Evolutionary conservation across 495 filamentous ascomycete species (phyloP).

Genomic region (Rostrohypoxylon terebratum): DNA sequence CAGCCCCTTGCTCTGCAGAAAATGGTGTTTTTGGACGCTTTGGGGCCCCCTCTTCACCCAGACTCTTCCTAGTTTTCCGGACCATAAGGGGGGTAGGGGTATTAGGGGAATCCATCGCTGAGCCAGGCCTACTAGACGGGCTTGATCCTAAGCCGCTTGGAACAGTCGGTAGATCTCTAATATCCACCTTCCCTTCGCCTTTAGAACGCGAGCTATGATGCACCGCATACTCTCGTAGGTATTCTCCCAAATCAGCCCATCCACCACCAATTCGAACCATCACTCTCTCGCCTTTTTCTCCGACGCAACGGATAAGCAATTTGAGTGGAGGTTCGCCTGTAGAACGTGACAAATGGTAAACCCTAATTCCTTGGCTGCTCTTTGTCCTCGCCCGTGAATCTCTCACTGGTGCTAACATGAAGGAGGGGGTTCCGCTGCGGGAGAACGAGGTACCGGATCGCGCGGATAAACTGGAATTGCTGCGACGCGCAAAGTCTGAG

Average conservation of each 20-base stretch:
- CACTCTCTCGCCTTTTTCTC: constrained; percentile 88
- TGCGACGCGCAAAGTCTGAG: constrained; percentile 53
- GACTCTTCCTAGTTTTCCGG: constrained; percentile 62
- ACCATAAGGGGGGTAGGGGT: constrained; percentile 58
- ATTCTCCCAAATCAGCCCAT: constrained; percentile 95
- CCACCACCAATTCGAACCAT: constrained; percentile 98
- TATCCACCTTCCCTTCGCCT: constrained; percentile 64
- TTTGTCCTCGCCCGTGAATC: constrained; percentile 57
- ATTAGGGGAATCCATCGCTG: constrained; percentile 53
- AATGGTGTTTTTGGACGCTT: constrained; percentile 54
- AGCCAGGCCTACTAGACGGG: constrained; percentile 56
- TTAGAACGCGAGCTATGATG: constrained; percentile 80
- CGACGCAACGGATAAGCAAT: constrained; percentile 90
- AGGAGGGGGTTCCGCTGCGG: constrained; percentile 73
- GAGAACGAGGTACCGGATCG: constrained; percentile 52
- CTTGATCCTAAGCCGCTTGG: constrained; percentile 50
- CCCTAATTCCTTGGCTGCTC: constrained; percentile 76
- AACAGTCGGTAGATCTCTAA: constrained; percentile 64
- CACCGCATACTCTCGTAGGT: constrained; percentile 89
- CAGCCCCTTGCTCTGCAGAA: constrained; percentile 37
- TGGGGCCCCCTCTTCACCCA: constrained; percentile 45
- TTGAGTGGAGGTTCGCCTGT: constrained; percentile 88
- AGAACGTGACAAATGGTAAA: constrained; percentile 91
- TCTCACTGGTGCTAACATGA: constrained; percentile 72
- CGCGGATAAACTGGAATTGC: constrained; percentile 58